These are phyloP conservation scores for Kalaharituber pfeilii DNA, from an alignment of 2,329 filamentous ascomycete species.

Conservation along the genomic window DNA sequence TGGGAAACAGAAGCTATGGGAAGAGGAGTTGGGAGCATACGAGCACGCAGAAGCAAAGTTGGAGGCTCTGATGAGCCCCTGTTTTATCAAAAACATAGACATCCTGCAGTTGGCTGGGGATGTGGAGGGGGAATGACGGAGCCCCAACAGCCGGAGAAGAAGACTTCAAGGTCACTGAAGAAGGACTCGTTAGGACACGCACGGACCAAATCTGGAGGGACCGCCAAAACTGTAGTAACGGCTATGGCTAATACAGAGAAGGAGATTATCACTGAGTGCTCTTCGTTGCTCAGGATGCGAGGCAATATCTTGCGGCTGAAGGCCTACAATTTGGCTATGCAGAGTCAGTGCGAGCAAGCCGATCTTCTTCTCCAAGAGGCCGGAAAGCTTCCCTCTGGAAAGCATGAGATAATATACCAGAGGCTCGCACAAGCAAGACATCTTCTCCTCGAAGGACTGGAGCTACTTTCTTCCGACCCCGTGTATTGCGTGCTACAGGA, in stretches of 20 bases:
- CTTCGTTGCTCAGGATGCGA: conserved; percentile 29
- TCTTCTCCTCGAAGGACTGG: conserved; percentile 49
- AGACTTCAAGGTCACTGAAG: conserved; percentile 16
- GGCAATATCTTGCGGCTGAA: conserved; percentile 36
- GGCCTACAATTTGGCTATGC: conserved; percentile 32
- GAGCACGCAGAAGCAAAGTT: conserved; percentile 33
- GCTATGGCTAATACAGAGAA: conserved; percentile 22
- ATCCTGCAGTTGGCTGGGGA: neutral
- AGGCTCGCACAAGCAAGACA: conserved; percentile 50
- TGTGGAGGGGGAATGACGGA: neutral
- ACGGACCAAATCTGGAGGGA: conserved; percentile 9
- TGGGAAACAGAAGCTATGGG: conserved; percentile 31
- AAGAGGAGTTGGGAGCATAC: conserved; percentile 34
- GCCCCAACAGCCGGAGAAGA: conserved; percentile 26
- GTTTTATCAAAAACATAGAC: neutral
- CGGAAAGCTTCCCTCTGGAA: conserved; percentile 29
- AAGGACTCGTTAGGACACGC: conserved; percentile 7
- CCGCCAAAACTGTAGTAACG: conserved; percentile 12
- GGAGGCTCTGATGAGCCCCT: conserved; percentile 12
- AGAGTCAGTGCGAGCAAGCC: conserved; percentile 40
- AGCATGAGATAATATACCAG: conserved; percentile 31
- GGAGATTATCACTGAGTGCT: conserved; percentile 23
- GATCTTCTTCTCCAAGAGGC: conserved; percentile 38
- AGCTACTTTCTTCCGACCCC: conserved; percentile 59
- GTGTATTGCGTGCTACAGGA: conserved; percentile 83